phyloP scores from a whole-genome alignment of 2,329 filamentous ascomycete genomes.

The Calonectria hongkongensis region DNA sequence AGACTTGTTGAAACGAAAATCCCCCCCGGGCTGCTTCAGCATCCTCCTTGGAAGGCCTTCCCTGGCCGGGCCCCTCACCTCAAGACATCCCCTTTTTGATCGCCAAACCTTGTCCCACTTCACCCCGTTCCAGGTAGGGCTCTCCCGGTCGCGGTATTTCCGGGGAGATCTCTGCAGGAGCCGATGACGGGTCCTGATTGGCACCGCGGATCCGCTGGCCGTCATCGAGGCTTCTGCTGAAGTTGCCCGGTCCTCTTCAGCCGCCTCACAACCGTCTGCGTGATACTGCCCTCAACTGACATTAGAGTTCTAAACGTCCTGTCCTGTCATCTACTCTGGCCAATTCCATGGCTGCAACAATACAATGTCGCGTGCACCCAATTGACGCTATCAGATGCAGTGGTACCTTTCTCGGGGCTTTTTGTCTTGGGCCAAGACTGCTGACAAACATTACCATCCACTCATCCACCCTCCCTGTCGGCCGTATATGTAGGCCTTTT shows the following conservation, averaged over 20 bases:
- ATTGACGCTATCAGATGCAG: conserved; percentile 14
- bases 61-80: neutral
- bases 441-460: conserved; percentile 17
- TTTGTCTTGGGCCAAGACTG: conserved; percentile 22
- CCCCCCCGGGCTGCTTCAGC: neutral
- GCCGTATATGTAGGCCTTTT: conserved; percentile 4
- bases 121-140: conserved; percentile 36
- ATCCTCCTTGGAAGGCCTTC: neutral
- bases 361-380: conserved; percentile 11
- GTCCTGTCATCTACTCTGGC: conserved; percentile 8
- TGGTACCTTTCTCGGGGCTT: conserved; percentile 5
- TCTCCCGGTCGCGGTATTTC: conserved; percentile 53
- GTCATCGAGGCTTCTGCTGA: conserved; percentile 22
- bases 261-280: neutral
- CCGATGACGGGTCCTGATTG: conserved; percentile 43
- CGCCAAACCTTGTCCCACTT: conserved; percentile 32
- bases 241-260: neutral
- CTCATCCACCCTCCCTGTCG: conserved; percentile 13
- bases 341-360: conserved; percentile 14
- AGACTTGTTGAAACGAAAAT: conserved; percentile 11
- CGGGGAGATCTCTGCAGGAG: conserved; percentile 46
- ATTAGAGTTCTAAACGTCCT: conserved; percentile 14
- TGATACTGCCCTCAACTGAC: neutral
- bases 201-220: conserved; percentile 26
- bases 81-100: conserved; percentile 18